Percentiles rank a stretch among this genome's conserved stretches.
Conservation (phyloP, 1,284 basidiomycete genomes). For the Austroboletus niveus region DNA sequence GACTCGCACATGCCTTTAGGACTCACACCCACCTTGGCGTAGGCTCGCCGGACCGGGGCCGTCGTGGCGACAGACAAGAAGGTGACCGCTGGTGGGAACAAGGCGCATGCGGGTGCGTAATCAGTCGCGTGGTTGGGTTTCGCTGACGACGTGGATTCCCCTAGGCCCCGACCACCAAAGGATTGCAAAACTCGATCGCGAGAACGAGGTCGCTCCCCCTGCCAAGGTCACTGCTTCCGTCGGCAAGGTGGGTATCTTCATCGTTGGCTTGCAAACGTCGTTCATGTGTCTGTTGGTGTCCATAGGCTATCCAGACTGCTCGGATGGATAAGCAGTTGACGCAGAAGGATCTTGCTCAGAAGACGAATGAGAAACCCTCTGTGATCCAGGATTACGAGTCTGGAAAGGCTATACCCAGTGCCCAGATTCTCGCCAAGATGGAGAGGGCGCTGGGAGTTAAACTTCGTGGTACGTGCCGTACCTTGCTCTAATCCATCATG, state of each 20-base stretch:
- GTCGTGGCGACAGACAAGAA: slow-evolving; percentile 82
- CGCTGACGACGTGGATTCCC: not conserved
- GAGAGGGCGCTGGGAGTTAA: slow-evolving; percentile 91
- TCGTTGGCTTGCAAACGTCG: not conserved
- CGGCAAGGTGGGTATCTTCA: slow-evolving; percentile 62
- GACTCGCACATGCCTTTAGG: not conserved
- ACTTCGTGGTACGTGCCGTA: slow-evolving; percentile 68
- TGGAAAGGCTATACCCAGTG: slow-evolving; percentile 86
- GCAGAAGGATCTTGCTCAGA: slow-evolving; percentile 94
- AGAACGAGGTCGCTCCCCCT: slow-evolving; percentile 96
- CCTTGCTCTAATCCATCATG: not conserved
- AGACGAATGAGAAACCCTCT: slow-evolving; percentile 88
- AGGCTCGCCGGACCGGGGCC: slow-evolving; percentile 72
- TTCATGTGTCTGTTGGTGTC: slow-evolving; percentile 1
- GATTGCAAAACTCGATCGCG: slow-evolving; percentile 91
- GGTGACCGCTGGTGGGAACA: slow-evolving; percentile 62
- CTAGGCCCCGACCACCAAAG: slow-evolving; percentile 89
- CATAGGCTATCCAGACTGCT: slow-evolving; percentile 81
- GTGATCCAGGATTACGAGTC: slow-evolving; percentile 90
- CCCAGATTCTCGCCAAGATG: slow-evolving; percentile 89
- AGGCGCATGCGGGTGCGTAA: slow-evolving; percentile 64
- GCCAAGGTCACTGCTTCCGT: slow-evolving; percentile 78
- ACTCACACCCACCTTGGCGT: not conserved
- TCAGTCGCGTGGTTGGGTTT: not conserved
- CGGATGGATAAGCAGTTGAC: slow-evolving; percentile 77